Base-by-base conservation (phyloP, 495 filamentous ascomycete species). In the Niebla homalea region DNA sequence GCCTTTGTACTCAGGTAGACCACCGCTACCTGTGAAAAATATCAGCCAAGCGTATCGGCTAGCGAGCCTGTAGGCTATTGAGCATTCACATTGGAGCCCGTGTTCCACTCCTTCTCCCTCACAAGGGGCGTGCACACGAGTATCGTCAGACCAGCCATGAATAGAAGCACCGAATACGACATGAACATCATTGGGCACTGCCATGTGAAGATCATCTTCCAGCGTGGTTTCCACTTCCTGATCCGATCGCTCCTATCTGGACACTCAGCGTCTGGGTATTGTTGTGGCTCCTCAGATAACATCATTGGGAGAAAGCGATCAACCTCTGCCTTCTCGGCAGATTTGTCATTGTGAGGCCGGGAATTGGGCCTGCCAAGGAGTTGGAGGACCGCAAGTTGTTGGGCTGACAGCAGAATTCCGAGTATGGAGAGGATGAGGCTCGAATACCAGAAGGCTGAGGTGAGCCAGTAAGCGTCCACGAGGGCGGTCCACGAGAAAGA, bases 131-230 rank as follows among this genome's bases (percentile, higher is more conserved):
- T 51, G 36, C 57, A 62, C 18, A 60, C 54, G 29, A 57, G 57
- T 12, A 65, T 39, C 4, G 61, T 64, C 22, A 64, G 42, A 19
- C 63, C 63, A 5, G 53, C 46, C 23, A 65, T 44, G 35, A 58
- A 65, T 0, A 52, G 48, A 15, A 49, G 29, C 20, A 62, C 50
- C 0, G 61, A 61, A 42, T 65, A 65, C 1, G 59, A 56, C 21
- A 62, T 52, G 26, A 65, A 57, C 62, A 65, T 65, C 1, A 53
- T 48, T 11, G 59, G 56, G 8, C 57, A 57, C 43, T 65, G 62
- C 62, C 62, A 65, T 1, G 58, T 59, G 43, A 65, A 65, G 2
- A 63, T 55, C 62, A 65, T 57, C 29, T 55, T 60, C 57, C 55
- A 58, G 6, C 48, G 6, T 0, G 52, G 52, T 19, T n/a, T 51